These are phyloP conservation scores for Sarocladium brachiariae DNA, from an alignment of 2,329 filamentous ascomycete species.

Conservation along the genomic window DNA sequence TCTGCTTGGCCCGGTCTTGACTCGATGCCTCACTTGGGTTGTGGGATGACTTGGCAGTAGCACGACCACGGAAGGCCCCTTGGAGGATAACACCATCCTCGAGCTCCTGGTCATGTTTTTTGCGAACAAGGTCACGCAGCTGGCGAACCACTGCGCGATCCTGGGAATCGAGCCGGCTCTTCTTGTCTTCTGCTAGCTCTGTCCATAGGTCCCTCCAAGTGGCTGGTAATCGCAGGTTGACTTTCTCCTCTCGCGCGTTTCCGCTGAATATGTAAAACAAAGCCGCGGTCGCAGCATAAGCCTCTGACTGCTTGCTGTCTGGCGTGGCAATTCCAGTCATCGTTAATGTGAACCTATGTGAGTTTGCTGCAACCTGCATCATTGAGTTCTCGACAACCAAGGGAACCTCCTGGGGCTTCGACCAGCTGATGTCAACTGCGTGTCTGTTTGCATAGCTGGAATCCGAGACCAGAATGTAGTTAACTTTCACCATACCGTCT, in stretches of 20 bases:
- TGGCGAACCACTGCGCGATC: constrained; percentile 64
- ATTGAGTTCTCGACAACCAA: constrained; percentile 27
- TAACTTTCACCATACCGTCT: constrained; percentile 62
- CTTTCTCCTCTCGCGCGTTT: constrained; percentile 80
- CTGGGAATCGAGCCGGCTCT: constrained; percentile 59
- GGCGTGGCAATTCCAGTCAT: constrained; percentile 72
- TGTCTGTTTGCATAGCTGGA: constrained; percentile 71
- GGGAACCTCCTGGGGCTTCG: constrained; percentile 57
- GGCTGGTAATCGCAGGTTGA: constrained; percentile 68
- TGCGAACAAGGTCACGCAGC: constrained; percentile 63
- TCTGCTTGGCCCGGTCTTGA: constrained; percentile 36
- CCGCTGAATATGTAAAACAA: constrained; percentile 74
- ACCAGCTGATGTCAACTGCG: constrained; percentile 69
- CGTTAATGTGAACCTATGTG: constrained; percentile 56
- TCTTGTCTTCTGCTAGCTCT: constrained; percentile 67
- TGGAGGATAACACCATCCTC: constrained; percentile 71
- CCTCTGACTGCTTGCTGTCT: constrained; percentile 75
- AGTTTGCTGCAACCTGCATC: constrained; percentile 37
- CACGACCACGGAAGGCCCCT: constrained; percentile 64
- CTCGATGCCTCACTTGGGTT: constrained; percentile 43
- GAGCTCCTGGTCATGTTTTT: constrained; percentile 60
- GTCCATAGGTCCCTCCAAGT: constrained; percentile 81
- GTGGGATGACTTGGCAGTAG: constrained; percentile 35
- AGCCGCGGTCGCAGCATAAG: constrained; percentile 73
- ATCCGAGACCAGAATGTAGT: constrained; percentile 63